Evolutionary conservation across 2,329 filamentous ascomycete species (phyloP).

Genomic region (Hypoxylon sp.): DNA sequence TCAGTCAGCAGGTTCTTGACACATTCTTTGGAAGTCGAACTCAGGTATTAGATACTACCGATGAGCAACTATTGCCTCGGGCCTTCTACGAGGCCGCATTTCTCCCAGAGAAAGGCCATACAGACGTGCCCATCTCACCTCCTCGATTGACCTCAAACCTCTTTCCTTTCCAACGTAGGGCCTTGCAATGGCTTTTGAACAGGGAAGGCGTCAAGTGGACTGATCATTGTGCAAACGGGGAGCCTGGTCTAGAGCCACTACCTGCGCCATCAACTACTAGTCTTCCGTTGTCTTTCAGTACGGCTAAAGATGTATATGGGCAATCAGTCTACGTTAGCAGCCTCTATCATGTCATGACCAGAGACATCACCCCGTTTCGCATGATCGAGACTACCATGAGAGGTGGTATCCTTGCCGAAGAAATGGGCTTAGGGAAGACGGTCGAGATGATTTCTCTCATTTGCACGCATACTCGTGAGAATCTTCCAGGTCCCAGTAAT

Average conservation of each 20-base stretch:
- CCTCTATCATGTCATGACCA: constrained; percentile 70
- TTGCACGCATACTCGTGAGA: constrained; percentile 68
- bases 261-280: constrained; percentile 32
- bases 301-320: constrained; percentile 61
- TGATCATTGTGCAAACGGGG: constrained; percentile 29
- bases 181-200: constrained; percentile 76
- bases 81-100: constrained; percentile 79
- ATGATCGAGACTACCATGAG: constrained; percentile 58
- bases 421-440: constrained; percentile 88
- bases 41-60: constrained; percentile 18
- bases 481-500: constrained; percentile 50
- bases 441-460: constrained; percentile 80
- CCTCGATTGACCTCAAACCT: constrained; percentile 64
- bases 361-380: constrained; percentile 61
- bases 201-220: constrained; percentile 72
- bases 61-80: constrained; percentile 59
- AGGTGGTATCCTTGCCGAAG: constrained; percentile 80
- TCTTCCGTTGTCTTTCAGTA: constrained; percentile 60
- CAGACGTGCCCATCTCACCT: constrained; percentile 57
- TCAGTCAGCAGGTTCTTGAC: constrained; percentile 56
- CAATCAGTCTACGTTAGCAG: constrained; percentile 62
- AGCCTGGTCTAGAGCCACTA: constrained; percentile 48
- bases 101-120: constrained; percentile 65
- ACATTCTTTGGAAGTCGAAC: constrained; percentile 49
- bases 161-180: constrained; percentile 79